phyloP scores from a whole-genome alignment of 2,329 filamentous ascomycete species.

The Cladosporium halotolerans region DNA sequence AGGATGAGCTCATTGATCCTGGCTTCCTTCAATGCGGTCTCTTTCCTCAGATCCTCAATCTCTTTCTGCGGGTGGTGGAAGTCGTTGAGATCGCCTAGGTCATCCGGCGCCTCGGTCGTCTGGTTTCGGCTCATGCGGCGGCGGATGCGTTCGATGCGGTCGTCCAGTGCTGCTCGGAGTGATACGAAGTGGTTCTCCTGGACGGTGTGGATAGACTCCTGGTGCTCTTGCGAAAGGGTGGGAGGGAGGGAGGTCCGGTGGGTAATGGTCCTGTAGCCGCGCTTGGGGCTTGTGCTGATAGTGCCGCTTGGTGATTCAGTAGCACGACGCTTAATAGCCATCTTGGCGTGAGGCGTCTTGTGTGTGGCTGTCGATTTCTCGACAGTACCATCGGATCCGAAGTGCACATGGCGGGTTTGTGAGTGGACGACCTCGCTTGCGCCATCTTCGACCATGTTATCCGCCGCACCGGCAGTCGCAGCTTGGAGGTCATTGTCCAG shows the following conservation, averaged over 20 bases:
- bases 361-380: constrained; percentile 24
- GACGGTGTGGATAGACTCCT: constrained; percentile 16
- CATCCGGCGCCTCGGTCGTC: constrained; percentile 29
- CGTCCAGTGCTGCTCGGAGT: constrained; percentile 26
- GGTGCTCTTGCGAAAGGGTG: constrained; percentile 18
- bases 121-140: constrained; percentile 35
- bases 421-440: constrained; percentile 15
- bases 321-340: constrained; percentile 27
- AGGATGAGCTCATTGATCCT: constrained; percentile 26
- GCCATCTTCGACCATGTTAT: constrained; percentile 13
- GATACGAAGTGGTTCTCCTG: constrained; percentile 27
- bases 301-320: constrained; percentile 25
- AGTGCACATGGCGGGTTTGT: constrained; percentile 25
- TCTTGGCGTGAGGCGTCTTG: constrained; percentile 28
- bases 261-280: constrained; percentile 18
- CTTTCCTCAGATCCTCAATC: constrained; percentile 31
- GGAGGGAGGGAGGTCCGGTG: constrained; percentile 29
- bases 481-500: constrained; percentile 10
- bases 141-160: constrained; percentile 28
- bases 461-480: constrained; percentile 13
- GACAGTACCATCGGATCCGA: constrained; percentile 20
- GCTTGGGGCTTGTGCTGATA: constrained; percentile 11
- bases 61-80: constrained; percentile 20
- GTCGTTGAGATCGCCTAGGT: constrained; percentile 23
- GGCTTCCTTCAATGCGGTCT: constrained; percentile 33